Evolutionary conservation across 1,284 basidiomycete genomes (phyloP), one percentile per base, ranked within the genome.

Genomic region (Cryptococcus depauperatus): DNA sequence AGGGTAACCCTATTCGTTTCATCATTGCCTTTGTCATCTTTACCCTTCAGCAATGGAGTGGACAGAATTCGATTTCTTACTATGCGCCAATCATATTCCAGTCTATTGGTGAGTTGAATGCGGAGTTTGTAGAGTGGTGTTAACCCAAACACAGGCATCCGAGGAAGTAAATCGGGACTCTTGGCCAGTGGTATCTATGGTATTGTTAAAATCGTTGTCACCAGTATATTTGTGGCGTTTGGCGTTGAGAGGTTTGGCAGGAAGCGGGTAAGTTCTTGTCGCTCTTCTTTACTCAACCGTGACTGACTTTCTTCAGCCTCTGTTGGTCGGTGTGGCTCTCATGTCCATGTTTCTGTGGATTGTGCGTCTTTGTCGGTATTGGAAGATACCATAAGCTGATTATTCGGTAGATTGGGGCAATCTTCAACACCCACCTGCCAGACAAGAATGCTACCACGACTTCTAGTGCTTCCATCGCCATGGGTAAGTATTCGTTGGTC

Each of bases 161-260:
- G 67, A 1, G 77, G 79, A 2, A 73, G 72, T 25, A 74, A 66
- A 14, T 73, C 75, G 3, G 72, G 70, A 5, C 75, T 89, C 2
- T 77, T 89, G 47, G 84, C 86, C 2, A 84, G 82, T 8, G 85
- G 86, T 21, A 79, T 89, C 44, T 90, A 89, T 59, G 85, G 85
- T 44, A 75, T 86, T 61, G 76, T 85, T 62, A 81, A 85, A 63
- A 75, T 86, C 43, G 73, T 85, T 34, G 79, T 84, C 1, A 87
- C 85, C 1, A 50, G 76, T 0, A 51, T 80, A 48, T 87, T 80
- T 64, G 75, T 82, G 46, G 74, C 76, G 57, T 68, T 80, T 65
- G 70, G 79, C 54, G 75, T 78, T 44, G 80, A 62, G 34, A 47
- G 58, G 43, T 62, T 62, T 42, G 60, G 60, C 21, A 74, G 80